phyloP scores from a whole-genome alignment of 306 rosid species.

The Arachis stenosperma region DNA sequence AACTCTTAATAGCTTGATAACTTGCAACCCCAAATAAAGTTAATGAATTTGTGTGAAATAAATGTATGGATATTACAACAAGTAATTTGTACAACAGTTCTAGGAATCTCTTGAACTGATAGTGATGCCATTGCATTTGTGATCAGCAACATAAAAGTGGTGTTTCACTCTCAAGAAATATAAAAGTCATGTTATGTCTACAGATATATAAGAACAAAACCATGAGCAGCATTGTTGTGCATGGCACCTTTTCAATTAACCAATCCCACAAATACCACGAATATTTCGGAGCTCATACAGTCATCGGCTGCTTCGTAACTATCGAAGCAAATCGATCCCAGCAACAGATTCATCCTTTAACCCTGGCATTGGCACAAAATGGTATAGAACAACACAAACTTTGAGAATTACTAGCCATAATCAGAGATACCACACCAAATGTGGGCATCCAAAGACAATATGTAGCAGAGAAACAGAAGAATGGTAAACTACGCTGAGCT shows the following conservation, averaged over 20 bases:
- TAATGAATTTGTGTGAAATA: constrained; percentile 26
- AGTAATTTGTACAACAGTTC: constrained; percentile 37
- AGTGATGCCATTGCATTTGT: constrained; percentile 30
- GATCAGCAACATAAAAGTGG: constrained; percentile 25
- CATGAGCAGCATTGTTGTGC: constrained; percentile 40
- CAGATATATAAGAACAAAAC: constrained; percentile 49
- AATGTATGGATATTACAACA: constrained; percentile 37
- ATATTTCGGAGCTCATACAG: constrained; percentile 27
- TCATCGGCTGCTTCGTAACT: constrained; percentile 37
- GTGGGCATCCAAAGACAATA: constrained; percentile 3
- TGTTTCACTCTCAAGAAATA: constrained; percentile 28
- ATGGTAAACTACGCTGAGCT: background rate
- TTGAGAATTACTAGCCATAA: constrained; percentile 3
- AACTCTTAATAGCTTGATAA: background rate
- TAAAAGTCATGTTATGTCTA: constrained; percentile 33
- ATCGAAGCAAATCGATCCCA: constrained; percentile 36
- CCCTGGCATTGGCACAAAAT: constrained; percentile 50
- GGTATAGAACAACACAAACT: constrained; percentile 16
- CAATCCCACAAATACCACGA: constrained; percentile 21
- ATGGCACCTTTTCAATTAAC: constrained; percentile 32
- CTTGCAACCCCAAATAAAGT: background rate
- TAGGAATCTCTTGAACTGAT: constrained; percentile 22
- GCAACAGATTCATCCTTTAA: constrained; percentile 45
- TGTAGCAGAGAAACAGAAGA: background rate
- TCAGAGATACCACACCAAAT: background rate